Base-by-base conservation (phyloP, 139 green algal species). In the Chlamydomonas sp. region DNA sequence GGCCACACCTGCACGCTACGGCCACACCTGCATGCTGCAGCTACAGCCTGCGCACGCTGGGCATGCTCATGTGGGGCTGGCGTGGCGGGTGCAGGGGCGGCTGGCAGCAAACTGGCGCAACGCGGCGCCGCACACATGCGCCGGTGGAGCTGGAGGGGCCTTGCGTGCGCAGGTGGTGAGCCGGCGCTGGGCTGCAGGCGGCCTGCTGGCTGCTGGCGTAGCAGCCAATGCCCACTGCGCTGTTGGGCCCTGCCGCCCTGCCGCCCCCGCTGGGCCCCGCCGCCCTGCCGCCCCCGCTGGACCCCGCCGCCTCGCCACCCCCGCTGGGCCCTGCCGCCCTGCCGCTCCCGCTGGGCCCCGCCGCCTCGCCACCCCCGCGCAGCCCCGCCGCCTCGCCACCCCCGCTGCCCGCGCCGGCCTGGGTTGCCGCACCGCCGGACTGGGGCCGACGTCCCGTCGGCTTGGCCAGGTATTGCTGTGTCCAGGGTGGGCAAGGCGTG, bases 21-120 rank as follows among this genome's bases (percentile, higher is more conserved):
- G 31, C 31, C 31, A 49, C 31, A 49, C 75, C 57, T n/a, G 75
- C 75, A 14, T 10, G 31, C 31, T 75, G 31, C 63, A 57, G 63
- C 79, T 84, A 84, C 79, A 84, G 79, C 79, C 79, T 84, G 79
- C 79, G 79, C 79, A 64, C 63, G 12, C 31, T 75, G 63, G 63
- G 79, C 79, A 12, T 49, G 31, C 63, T 84, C 63, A 31, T 5
- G 63, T 3, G 6, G 77, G 67, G 77, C 61, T 58, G 79, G 12
- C 1, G 63, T 10, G 63, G 79, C 63, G 18, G 8, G 79, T 68
- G 63, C 31, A 49, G 10, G 78, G 63, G 31, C 31, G 31, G 31
- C 31, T 49, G 79, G 63, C 79, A 49, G 63, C 79, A 84, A 12
- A 84, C 63, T 15, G 79, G 17, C 31, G 14, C 79, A 49, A 84